Base-by-base conservation (phyloP, 805 yeast species). In the Wickerhamomyces hampshirensis region DNA sequence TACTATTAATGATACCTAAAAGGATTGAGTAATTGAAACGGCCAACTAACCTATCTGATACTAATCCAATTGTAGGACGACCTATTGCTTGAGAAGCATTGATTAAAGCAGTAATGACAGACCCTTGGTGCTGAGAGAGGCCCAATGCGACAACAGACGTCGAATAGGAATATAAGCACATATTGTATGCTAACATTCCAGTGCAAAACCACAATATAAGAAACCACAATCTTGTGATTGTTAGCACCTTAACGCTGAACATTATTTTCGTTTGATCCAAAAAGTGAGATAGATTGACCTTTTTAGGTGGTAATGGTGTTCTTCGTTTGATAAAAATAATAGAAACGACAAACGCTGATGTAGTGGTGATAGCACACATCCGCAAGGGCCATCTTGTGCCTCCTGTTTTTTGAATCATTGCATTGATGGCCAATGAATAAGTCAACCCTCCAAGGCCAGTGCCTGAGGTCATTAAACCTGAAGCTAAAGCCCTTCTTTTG, bases 401-500 rank as follows among this genome's bases (percentile, higher is more conserved):
- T 2, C 72, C 70, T 8, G 65, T 57, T 13, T 54, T 58, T 7
- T 59, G 46, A 19, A 74, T 69, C 47, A 74, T 52, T 8, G 65
- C 65, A 37, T 68, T 63, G 16, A 63, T 59, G 0, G 74, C 59
- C 28, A 72, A 51, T 6, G 74, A 61, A 39, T 59, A 67, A 1
- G 61, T 51, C 5, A 71, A 61, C 38, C 79, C 80, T 18, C 79
- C 75, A 3, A 71, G 50, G 31, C 80, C 80, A 1, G 77, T 71
- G 6, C 80, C 80, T 12, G 69, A 48, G 14, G 68, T 50, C 2
- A 69, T 63, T 15, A 68, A 47, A 8, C 80, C 79, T 44, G 66
- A 58, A 1, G 78, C 75, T 12, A 69, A 54, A 3, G 79, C 79
- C 46, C 89, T 65, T 40, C 62, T 77, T 44, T 73, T 78, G 30